Evolutionary conservation across 2,329 filamentous ascomycete species (phyloP).

Genomic region (Aspergillus sclerotialis): DNA sequence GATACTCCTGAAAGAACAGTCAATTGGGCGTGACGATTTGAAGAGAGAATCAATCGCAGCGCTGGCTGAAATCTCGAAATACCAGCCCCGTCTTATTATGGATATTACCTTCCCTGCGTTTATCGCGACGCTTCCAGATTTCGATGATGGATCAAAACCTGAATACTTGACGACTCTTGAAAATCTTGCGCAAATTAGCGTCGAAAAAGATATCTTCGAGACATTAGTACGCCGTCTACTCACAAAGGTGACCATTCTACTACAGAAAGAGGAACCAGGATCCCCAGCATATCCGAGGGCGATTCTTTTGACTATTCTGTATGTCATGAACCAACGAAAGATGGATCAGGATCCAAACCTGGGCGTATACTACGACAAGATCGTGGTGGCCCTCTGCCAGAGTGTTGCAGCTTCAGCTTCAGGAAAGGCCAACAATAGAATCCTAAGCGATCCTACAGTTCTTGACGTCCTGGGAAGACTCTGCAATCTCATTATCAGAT

Average conservation of each 20-base stretch:
- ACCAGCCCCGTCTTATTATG: conserved; percentile 56
- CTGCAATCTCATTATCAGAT: conserved; percentile 52
- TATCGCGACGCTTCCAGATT: conserved; percentile 56
- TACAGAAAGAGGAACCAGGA: conserved; percentile 41
- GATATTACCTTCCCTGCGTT: conserved; percentile 61
- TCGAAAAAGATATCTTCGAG: conserved; percentile 56
- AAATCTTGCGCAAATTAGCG: conserved; percentile 57
- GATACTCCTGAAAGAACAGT: conserved; percentile 54
- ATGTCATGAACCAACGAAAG: conserved; percentile 50
- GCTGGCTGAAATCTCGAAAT: conserved; percentile 54
- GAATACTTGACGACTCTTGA: conserved; percentile 54
- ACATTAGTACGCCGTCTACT: conserved; percentile 57
- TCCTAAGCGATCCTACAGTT: conserved; percentile 45
- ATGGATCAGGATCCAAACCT: conserved; percentile 37
- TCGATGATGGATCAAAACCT: conserved; percentile 39
- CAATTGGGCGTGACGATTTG: conserved; percentile 49
- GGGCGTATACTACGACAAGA: conserved; percentile 43
- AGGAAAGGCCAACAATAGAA: conserved; percentile 25
- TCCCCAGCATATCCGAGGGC: conserved; percentile 51
- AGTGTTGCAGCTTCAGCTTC: conserved; percentile 31
- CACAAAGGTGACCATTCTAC: conserved; percentile 54
- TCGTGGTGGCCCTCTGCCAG: conserved; percentile 40
- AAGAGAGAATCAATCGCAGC: conserved; percentile 53
- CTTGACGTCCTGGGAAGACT: conserved; percentile 56
- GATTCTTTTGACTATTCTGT: conserved; percentile 55